Percentiles rank a stretch among this genome's conserved stretches.
phyloP scores from a whole-genome alignment of 208 protist species.

The Leishmania guyanensis region DNA sequence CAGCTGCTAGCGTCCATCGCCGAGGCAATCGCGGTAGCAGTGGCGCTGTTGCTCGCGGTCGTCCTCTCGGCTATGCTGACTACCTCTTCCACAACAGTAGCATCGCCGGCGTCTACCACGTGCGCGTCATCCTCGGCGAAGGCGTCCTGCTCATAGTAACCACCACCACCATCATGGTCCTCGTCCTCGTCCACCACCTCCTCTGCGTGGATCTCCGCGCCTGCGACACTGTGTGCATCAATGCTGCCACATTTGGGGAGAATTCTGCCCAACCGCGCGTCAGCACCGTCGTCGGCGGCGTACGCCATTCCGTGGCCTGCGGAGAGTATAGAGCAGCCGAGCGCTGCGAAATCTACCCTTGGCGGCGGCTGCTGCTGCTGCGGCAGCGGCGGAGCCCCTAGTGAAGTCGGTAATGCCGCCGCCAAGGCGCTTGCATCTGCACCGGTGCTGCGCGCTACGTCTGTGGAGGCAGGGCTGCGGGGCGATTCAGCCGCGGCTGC shows the following conservation, averaged over 20 bases:
- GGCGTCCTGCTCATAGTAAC: constrained; percentile 34
- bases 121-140: constrained; percentile 11
- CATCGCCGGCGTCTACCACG: constrained; percentile 4
- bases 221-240: not conserved
- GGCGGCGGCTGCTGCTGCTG: not conserved
- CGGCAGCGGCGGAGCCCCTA: not conserved
- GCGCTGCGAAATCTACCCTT: too few relatives aligned
- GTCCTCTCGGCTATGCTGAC: not conserved
- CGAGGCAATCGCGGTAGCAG: not conserved
- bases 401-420: not conserved
- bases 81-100: not conserved
- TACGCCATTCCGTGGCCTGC: not conserved
- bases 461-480: not conserved
- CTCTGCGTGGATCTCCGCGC: not conserved
- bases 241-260: not conserved
- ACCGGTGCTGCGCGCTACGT: not conserved
- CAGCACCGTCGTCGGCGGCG: not conserved
- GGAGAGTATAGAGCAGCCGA: not conserved
- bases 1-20: not conserved
- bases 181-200: not conserved
- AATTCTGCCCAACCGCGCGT: not conserved
- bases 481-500: not conserved
- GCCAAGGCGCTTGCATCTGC: not conserved
- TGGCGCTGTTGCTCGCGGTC: not conserved
- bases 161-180: constrained; percentile 16